A percentile compares a stretch with the other conserved stretches of the same genome.
Conservation (phyloP, 306 rosid genomes). For the Prunus dulcis region DNA sequence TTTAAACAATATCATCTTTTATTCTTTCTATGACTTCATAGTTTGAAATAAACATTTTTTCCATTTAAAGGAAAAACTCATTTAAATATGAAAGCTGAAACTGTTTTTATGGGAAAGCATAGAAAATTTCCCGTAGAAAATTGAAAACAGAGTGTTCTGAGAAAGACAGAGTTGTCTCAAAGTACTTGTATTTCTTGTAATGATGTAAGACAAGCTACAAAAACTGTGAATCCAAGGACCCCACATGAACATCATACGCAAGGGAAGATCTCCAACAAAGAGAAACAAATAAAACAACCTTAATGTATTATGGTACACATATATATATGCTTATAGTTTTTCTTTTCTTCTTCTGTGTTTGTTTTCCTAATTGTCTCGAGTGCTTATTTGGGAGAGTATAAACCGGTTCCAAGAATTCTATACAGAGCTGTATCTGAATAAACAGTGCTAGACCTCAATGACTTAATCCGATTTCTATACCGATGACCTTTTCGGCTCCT, state of each 20-base stretch:
- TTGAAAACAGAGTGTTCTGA: background rate
- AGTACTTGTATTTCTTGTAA: background rate
- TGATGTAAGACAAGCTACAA: background rate
- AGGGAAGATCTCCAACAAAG: background rate
- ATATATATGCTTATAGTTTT: background rate
- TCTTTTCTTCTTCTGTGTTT: background rate
- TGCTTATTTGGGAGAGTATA: conserved; percentile 45
- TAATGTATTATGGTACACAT: background rate
- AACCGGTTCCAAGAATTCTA: conserved; percentile 46
- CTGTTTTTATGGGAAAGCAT: background rate
- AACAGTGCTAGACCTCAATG: conserved; percentile 45
- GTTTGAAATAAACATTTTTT: background rate
- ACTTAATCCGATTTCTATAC: conserved; percentile 30
- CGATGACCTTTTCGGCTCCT: conserved; percentile 41
- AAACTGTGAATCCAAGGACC: background rate
- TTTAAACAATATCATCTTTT: background rate
- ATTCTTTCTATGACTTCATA: background rate
- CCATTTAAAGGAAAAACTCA: background rate
- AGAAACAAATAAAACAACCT: background rate
- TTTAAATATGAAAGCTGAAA: background rate
- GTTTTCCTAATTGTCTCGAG: background rate
- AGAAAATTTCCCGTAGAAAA: background rate
- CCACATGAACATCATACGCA: background rate
- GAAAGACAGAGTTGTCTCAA: background rate
- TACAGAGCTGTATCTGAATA: conserved; percentile 73